These are phyloP conservation scores for Amylostereum areolatum DNA, from an alignment of 1,284 basidiomycete genomes.

Conservation along the genomic window DNA sequence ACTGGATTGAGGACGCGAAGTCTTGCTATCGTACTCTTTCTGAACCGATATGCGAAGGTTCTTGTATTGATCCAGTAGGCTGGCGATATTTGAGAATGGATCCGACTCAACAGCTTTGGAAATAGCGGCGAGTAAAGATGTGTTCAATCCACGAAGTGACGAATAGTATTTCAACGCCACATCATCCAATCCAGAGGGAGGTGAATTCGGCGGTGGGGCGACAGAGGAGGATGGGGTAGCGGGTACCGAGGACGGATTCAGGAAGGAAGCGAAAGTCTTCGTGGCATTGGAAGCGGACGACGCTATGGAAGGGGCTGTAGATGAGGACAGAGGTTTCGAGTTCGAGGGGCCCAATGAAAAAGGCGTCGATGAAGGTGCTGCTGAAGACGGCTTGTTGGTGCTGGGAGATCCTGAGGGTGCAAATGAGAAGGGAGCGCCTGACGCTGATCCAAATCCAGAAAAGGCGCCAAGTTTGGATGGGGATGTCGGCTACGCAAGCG, in stretches of 20 bases:
- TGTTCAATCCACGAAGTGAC: slow-evolving; percentile 76
- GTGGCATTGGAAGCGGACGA: slow-evolving; percentile 28
- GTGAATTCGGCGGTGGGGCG: slow-evolving; percentile 9
- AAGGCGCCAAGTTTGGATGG: slow-evolving; percentile 41
- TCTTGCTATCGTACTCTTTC: slow-evolving; percentile 44
- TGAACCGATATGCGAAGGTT: slow-evolving; percentile 51
- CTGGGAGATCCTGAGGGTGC: slow-evolving; percentile 6
- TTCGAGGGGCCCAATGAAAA: slow-evolving; percentile 6
- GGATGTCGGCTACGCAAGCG: not conserved
- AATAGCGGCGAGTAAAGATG: slow-evolving; percentile 62
- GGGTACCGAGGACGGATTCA: slow-evolving; percentile 15
- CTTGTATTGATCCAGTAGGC: slow-evolving; percentile 62
- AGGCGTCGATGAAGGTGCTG: slow-evolving; percentile 4
- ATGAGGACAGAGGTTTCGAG: not conserved
- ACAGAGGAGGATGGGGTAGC: slow-evolving; percentile 7
- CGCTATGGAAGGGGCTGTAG: slow-evolving; percentile 13
- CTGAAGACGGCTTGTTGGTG: slow-evolving; percentile 5
- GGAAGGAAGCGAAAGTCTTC: slow-evolving; percentile 28
- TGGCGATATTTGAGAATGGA: slow-evolving; percentile 68
- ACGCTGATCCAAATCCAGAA: slow-evolving; percentile 36
- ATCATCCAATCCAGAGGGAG: slow-evolving; percentile 22
- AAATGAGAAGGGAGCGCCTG: slow-evolving; percentile 16
- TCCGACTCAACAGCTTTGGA: slow-evolving; percentile 63
- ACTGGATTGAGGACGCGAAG: slow-evolving; percentile 8
- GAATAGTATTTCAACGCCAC: slow-evolving; percentile 57